Evolutionary conservation across 495 filamentous ascomycete species (phyloP).

Genomic region (Hypoxylon trugodes): DNA sequence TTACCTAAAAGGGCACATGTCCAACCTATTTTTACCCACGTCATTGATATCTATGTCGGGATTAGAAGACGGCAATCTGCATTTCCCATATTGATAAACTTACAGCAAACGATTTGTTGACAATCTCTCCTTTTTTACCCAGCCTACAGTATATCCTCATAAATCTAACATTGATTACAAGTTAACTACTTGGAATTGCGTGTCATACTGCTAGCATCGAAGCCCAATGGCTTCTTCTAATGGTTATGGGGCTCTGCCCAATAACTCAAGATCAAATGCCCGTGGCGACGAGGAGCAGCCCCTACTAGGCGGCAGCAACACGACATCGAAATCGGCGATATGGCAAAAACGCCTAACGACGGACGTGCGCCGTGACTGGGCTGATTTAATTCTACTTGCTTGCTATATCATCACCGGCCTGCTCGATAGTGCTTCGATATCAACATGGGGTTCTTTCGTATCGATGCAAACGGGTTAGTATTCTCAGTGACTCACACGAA

Average conservation of each 20-base stretch:
- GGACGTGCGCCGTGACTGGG: slow-evolving; percentile 62
- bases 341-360: slow-evolving; percentile 54
- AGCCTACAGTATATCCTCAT: background rate
- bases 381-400: slow-evolving; percentile 68
- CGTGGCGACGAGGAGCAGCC: slow-evolving; percentile 52
- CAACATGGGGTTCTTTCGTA: slow-evolving; percentile 78
- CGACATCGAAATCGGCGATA: slow-evolving; percentile 16
- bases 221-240: slow-evolving; percentile 31
- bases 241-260: slow-evolving; percentile 31
- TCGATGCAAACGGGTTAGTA: slow-evolving; percentile 76
- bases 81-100: slow-evolving; percentile 4
- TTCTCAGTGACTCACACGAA: background rate
- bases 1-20: background rate
- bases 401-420: slow-evolving; percentile 79
- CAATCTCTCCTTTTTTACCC: background rate
- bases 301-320: slow-evolving; percentile 35
- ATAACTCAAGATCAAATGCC: slow-evolving; percentile 6
- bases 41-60: background rate
- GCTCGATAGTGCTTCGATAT: slow-evolving; percentile 74
- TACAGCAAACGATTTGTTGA: background rate
- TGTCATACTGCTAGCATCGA: background rate
- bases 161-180: background rate
- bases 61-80: slow-evolving; percentile 1
- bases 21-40: background rate
- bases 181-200: background rate